Evolutionary conservation across 805 yeast species (phyloP), one percentile per base, ranked within the genome.

Genomic region (Clavispora carvajalis): DNA sequence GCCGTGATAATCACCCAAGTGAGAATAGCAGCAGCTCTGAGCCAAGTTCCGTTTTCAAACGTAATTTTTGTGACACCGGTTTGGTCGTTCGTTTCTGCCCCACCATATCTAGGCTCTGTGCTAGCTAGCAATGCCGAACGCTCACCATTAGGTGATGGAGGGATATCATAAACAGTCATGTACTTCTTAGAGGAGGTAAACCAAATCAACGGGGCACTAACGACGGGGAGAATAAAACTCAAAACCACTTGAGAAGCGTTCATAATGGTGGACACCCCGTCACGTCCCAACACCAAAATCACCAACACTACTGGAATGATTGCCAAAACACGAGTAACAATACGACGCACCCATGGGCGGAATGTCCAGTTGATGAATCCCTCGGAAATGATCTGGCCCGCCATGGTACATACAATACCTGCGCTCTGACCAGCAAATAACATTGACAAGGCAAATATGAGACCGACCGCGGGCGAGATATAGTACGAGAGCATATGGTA

Each of bases 371-470:
- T 66, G 36, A 69, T 66, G 47, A 69, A 69, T 0, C 74, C 74
- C 45, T 69, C 74, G 28, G 69, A 60, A 12, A 69, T 60, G 40
- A 69, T 69, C 48, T 69, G 74, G 10, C 74, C 74, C 2, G 74
- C 71, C 74, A 69, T 69, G 4, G 74, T 69, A 49, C 74, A 69
- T 10, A 69, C 74, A 28, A 69, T 69, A 12, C 74, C 74, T 4
- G 74, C 74, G 47, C 71, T 65, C 43, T 69, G 74, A 22, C 74
- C 74, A 1, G 73, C 61, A 40, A 67, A 69, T 15, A 69, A 50
- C 74, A 69, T 69, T 0, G 74, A 69, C 26, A 68, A 56, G 1
- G 74, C 74, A 53, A 69, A 69, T 11, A 69, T 58, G 6, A 69
- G 40, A 1, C 74, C 74, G 1, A 73, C 74, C 2, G 72, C 65